phyloP scores from a whole-genome alignment of 139 green algal genomes.

The Pleodorina starrii region DNA sequence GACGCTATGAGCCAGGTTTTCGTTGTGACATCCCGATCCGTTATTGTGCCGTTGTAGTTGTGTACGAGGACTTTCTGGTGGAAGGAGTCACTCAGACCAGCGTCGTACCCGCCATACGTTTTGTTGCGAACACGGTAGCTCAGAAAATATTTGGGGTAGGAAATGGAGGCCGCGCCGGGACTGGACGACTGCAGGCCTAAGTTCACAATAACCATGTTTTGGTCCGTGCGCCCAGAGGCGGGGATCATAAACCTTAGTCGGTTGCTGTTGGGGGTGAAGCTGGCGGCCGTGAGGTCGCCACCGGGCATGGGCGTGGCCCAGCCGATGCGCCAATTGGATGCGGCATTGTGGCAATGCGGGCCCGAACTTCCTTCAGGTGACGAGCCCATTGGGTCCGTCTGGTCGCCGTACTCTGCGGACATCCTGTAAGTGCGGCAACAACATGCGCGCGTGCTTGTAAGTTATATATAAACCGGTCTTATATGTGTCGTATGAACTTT shows the following conservation, averaged over 20 bases:
- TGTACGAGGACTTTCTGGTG: conserved; percentile 4
- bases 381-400: not conserved
- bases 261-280: conserved; percentile 8
- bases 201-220: conserved; percentile 8
- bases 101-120: not conserved
- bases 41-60: not conserved
- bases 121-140: not conserved
- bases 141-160: conserved; percentile 28
- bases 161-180: not conserved
- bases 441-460: too few species aligned
- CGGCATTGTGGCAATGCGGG: conserved; percentile 15
- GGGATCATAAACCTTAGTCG: not conserved
- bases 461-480: too few species aligned
- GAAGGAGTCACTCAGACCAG: not conserved
- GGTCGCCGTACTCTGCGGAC: conserved; percentile 34
- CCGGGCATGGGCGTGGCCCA: not conserved
- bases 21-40: not conserved
- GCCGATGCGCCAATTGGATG: conserved; percentile 4
- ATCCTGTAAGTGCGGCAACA: too few species aligned
- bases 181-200: not conserved
- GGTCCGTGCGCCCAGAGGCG: not conserved
- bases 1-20: not conserved
- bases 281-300: conserved; percentile 21
- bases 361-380: not conserved
- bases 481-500: too few species aligned